Conservation (phyloP, 768 basidiomycete genomes). For the Termitomyces sp. region DNA sequence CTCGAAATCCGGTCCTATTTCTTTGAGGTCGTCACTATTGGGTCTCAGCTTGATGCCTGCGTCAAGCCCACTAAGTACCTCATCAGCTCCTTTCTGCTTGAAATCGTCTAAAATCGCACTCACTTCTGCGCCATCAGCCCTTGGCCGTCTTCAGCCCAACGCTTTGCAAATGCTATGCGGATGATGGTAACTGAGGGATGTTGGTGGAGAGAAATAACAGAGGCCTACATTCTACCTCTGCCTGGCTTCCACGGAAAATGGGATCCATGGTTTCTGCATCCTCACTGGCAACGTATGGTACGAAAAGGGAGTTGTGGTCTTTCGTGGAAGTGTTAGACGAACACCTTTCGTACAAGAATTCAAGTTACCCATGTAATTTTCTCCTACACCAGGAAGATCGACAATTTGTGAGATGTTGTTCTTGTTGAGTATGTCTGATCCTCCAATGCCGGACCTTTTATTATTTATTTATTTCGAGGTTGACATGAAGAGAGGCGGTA, state of each 20-base stretch:
- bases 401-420: constrained; percentile 45
- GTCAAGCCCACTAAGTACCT: constrained; percentile 37
- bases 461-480: constrained; percentile 2
- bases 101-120: background rate
- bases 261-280: constrained; percentile 45
- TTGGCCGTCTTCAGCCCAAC: constrained; percentile 13
- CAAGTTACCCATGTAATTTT: constrained; percentile 48
- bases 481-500: background rate
- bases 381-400: constrained; percentile 76
- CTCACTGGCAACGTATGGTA: constrained; percentile 37
- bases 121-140: constrained; percentile 49
- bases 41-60: constrained; percentile 7
- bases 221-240: no score
- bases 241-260: constrained; percentile 30
- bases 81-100: background rate
- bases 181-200: background rate
- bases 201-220: constrained; percentile 11
- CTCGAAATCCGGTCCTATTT: constrained; percentile 44
- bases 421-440: constrained; percentile 36
- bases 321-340: background rate
- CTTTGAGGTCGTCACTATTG: constrained; percentile 38
- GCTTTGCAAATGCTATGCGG: constrained; percentile 8
- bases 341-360: background rate
- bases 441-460: constrained; percentile 60
- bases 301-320: constrained; percentile 35